Evolutionary conservation across 345 rosid species (phyloP).

Genomic region (Citrus sp.): DNA sequence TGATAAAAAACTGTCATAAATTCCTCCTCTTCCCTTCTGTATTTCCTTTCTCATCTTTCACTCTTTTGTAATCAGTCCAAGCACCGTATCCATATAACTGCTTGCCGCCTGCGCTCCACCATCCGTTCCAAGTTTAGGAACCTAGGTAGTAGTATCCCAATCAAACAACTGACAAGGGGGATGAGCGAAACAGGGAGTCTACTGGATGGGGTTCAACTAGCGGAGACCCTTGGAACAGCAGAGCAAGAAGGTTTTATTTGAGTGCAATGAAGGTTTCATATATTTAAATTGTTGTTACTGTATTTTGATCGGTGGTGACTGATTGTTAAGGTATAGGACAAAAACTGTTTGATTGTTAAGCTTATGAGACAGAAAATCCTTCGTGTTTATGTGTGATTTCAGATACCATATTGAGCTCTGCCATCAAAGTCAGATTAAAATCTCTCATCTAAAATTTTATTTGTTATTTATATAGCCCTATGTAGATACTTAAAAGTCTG

Average conservation of each 20-base stretch:
- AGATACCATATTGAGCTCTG: background rate
- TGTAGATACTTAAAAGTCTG: background rate
- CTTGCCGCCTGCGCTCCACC: too few relatives aligned
- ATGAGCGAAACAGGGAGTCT: too few relatives aligned
- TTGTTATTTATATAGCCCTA: background rate
- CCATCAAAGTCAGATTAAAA: background rate
- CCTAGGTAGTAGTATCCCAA: too few relatives aligned
- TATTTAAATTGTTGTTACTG: background rate
- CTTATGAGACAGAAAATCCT: background rate
- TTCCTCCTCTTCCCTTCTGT: too few relatives aligned
- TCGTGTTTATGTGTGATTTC: background rate
- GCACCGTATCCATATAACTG: too few relatives aligned
- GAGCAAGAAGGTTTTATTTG: background rate
- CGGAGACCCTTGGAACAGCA: too few relatives aligned
- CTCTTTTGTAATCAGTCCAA: background rate
- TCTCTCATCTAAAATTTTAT: background rate
- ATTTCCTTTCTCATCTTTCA: background rate
- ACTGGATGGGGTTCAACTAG: too few relatives aligned
- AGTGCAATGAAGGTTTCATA: background rate
- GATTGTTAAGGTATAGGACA: background rate
- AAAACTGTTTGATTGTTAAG: background rate
- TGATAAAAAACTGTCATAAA: too few relatives aligned
- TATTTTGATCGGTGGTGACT: background rate
- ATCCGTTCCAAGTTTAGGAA: too few relatives aligned
- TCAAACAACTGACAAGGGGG: too few relatives aligned